Conservation (phyloP, 148 eudicot genomes). For the Beta vulgaris region DNA sequence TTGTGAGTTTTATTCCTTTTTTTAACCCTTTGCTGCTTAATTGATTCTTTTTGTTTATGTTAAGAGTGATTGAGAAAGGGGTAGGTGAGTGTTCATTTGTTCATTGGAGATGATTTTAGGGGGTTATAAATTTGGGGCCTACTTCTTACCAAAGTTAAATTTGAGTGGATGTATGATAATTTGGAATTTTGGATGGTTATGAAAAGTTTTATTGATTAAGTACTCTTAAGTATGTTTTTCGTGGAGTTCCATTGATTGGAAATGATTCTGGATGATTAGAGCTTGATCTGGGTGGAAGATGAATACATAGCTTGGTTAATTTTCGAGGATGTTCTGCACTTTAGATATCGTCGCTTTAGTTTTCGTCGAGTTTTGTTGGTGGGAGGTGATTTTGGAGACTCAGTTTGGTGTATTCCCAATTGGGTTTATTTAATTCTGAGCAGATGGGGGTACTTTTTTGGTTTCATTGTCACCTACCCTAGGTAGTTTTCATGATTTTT, state of each 20-base stretch:
- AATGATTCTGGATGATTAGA: background rate
- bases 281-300: background rate
- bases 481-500: background rate
- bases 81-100: background rate
- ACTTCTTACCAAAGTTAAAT: constrained; percentile 15
- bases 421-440: constrained; percentile 8
- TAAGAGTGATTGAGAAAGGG: constrained; percentile 3
- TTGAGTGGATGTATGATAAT: background rate
- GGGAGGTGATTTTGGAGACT: background rate
- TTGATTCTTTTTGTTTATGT: constrained; percentile 5
- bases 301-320: background rate
- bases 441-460: background rate
- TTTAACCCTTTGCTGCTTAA: background rate
- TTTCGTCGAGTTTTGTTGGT: background rate
- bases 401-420: background rate
- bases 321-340: background rate
- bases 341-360: background rate
- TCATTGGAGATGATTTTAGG: constrained; percentile 14
- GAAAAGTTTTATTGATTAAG: background rate
- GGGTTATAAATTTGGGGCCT: constrained; percentile 15
- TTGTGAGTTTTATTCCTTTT: background rate
- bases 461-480: background rate
- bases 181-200: background rate
- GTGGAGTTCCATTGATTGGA: background rate
- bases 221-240: background rate